Conservation (phyloP, 2,329 filamentous ascomycete genomes). For the Phialocephala sp. region DNA sequence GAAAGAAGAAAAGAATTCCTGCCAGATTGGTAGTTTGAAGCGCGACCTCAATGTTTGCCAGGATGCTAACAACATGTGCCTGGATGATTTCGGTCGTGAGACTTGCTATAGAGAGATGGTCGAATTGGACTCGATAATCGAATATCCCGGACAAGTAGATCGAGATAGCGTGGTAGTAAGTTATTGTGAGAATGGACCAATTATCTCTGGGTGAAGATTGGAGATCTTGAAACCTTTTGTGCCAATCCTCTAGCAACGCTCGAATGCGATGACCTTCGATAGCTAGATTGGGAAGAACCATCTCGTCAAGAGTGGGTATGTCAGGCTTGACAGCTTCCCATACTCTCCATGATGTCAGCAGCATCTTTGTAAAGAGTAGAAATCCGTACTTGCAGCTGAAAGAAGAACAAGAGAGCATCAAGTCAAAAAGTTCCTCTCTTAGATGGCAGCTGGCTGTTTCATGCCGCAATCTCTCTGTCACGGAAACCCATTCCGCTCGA, state of each 20-base stretch:
- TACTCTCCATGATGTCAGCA: background rate
- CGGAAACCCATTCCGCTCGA: slow-evolving; percentile 24
- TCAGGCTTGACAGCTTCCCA: background rate
- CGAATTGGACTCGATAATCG: slow-evolving; percentile 31
- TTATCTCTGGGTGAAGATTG: background rate
- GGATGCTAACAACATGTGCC: slow-evolving; percentile 27
- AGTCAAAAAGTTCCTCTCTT: slow-evolving; percentile 30
- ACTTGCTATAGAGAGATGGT: slow-evolving; percentile 14
- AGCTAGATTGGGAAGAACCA: background rate
- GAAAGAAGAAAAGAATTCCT: slow-evolving; percentile 34
- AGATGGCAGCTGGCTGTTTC: slow-evolving; percentile 29
- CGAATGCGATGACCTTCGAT: background rate
- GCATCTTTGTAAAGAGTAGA: background rate
- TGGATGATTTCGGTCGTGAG: slow-evolving; percentile 18
- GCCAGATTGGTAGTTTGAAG: slow-evolving; percentile 27
- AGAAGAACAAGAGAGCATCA: slow-evolving; percentile 2
- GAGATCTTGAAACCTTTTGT: slow-evolving; percentile 9
- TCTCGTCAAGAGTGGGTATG: background rate
- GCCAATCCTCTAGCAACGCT: slow-evolving; percentile 27
- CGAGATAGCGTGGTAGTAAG: slow-evolving; percentile 32
- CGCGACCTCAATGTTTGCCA: slow-evolving; percentile 20
- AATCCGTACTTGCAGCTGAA: background rate
- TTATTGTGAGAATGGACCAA: slow-evolving; percentile 22
- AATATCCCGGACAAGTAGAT: slow-evolving; percentile 37
- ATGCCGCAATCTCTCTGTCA: slow-evolving; percentile 23